Evolutionary conservation across 192 early-diverging fungal genomes (phyloP), one percentile per base, ranked within the genome.

Genomic region (Thoreauomyces humboldtii): DNA sequence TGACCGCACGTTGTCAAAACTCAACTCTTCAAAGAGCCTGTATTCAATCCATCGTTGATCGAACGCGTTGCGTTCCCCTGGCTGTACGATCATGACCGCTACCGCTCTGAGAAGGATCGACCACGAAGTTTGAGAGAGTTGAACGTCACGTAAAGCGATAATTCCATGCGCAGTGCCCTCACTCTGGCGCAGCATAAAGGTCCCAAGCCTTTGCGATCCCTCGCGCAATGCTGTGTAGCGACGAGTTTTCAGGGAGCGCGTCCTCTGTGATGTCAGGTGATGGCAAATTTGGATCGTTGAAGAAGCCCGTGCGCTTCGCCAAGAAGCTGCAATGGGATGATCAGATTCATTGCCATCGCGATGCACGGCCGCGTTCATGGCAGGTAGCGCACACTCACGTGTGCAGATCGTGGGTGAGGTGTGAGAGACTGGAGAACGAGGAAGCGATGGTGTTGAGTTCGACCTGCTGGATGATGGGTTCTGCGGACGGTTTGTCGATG

Each of bases 391-490:
- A 38, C 15, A 35, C 58, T 63, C 82, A 92, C 88, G 77, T 70
- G 66, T 98, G 96, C 31, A 98, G 74, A 44, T 94, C 80, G 17
- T 79, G 76, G 14, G 87, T 86, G 38, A 88, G 71, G 0, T 83
- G 73, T 1, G 91, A 92, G 15, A 98, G 77, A 63, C 88, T 86
- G 12, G 88, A 84, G 73, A 98, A 98, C n/a, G 89, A 91, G 5
- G 89, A 79, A 4, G 94, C 83, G 73, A 98, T 95, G 4, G 96
- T 97, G 74, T 98, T 98, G 64, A 95, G 87, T 62, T 98, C 96
- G 1, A 98, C 96, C 69, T 98, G 96, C 69, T 95, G 87, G 42
- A 91, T 79, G 28, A 73, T 71, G 29, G 83, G 67, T n/a, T 84
- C 69, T 7, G 75, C 73, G 0, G 47, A 58, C 0, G 61, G 61